phyloP scores from a whole-genome alignment of 768 basidiomycete genomes.

The Candolleomyces aberdarensis region DNA sequence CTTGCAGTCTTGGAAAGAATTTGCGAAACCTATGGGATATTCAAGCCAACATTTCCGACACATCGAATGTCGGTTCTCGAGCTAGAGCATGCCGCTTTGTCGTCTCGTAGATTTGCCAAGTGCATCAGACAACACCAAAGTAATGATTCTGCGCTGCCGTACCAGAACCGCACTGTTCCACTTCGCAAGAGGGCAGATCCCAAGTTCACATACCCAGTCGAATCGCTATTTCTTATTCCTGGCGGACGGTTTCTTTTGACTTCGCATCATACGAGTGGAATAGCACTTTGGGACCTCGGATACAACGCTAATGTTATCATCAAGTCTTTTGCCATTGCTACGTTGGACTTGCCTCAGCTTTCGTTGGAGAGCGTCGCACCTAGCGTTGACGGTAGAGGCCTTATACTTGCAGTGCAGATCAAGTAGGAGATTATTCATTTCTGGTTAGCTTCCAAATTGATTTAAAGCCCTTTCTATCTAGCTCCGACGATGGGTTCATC shows the following conservation, averaged over 20 bases:
- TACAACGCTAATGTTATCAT: neutral
- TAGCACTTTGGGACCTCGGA: neutral
- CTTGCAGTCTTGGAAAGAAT: neutral
- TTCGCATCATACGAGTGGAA: neutral
- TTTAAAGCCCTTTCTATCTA: too few species aligned
- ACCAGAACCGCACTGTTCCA: neutral
- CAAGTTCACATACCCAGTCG: neutral
- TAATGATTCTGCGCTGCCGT: neutral
- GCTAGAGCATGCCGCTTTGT: constrained; percentile 5
- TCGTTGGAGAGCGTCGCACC: neutral
- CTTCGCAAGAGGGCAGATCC: neutral
- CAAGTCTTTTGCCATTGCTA: neutral
- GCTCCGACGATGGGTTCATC: too few species aligned
- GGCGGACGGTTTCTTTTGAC: neutral
- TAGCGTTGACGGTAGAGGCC: neutral
- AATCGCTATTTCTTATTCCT: neutral
- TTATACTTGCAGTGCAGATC: too few species aligned
- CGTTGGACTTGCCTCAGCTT: too few species aligned
- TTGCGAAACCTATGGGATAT: neutral
- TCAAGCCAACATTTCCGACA: constrained; percentile 3
- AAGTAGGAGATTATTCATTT: too few species aligned
- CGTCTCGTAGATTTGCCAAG: neutral
- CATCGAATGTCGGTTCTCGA: constrained; percentile 1
- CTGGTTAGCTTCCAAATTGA: too few species aligned
- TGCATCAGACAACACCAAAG: neutral